These are phyloP conservation scores for Tetradesmus lagerheimii DNA, from an alignment of 139 green algal species.

Conservation along the genomic window DNA sequence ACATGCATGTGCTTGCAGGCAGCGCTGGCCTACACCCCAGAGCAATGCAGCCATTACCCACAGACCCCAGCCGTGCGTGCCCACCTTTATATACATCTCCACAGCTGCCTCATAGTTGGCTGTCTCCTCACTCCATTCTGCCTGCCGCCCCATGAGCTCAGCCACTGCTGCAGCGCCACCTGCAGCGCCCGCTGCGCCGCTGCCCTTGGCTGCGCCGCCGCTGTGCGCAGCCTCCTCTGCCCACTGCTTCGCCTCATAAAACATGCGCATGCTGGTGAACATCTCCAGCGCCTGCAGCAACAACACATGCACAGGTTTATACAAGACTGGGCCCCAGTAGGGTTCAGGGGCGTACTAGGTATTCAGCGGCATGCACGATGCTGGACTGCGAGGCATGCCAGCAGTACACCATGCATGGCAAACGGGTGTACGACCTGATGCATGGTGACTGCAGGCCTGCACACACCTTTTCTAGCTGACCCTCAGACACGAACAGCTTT, in stretches of 20 bases:
- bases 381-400: not conserved
- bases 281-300: slow-evolving; percentile 77
- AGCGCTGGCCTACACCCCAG: no score
- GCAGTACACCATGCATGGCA: not conserved
- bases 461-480: slow-evolving; percentile 42
- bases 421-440: not conserved
- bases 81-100: slow-evolving; percentile 88
- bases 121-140: slow-evolving; percentile 87
- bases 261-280: slow-evolving; percentile 87
- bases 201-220: not conserved
- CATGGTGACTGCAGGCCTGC: not conserved
- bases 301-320: not conserved
- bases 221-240: slow-evolving; percentile 74
- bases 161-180: slow-evolving; percentile 13
- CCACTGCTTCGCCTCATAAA: slow-evolving; percentile 86
- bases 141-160: slow-evolving; percentile 82
- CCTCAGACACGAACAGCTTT: slow-evolving; percentile 61
- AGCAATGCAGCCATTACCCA: no score
- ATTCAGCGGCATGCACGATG: no score
- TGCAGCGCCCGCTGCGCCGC: not conserved
- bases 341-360: no score
- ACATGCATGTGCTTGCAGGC: no score
- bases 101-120: slow-evolving; percentile 84
- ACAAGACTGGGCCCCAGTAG: no score
- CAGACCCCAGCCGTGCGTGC: not conserved